A percentile compares a stretch with the other conserved stretches of the same genome.
These are phyloP conservation scores for Candida tibetensis DNA, from an alignment of 805 yeast species.

Conservation along the genomic window DNA sequence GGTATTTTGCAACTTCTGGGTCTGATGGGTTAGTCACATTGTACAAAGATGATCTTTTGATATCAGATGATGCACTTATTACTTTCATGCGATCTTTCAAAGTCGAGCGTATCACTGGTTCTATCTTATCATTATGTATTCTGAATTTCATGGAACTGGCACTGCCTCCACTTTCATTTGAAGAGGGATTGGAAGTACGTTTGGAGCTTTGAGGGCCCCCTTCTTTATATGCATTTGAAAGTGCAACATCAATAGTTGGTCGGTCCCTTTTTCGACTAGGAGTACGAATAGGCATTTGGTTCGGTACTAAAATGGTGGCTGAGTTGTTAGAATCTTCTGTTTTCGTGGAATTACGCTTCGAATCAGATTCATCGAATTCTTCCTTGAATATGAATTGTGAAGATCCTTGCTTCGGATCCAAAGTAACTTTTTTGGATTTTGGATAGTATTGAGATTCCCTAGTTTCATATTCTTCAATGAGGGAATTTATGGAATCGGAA, in stretches of 20 bases:
- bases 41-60: slow-evolving; percentile 16
- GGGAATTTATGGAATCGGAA: slow-evolving; percentile 30
- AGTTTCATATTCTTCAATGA: slow-evolving; percentile 27
- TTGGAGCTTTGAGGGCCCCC: slow-evolving; percentile 5
- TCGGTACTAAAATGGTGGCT: slow-evolving; percentile 3
- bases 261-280: slow-evolving; percentile 1
- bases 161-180: slow-evolving; percentile 9
- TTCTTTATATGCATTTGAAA: slow-evolving; percentile 3
- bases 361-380: slow-evolving; percentile 23
- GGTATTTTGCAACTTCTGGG: slow-evolving; percentile 16
- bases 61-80: slow-evolving; percentile 17
- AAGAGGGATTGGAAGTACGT: slow-evolving; percentile 7
- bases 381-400: slow-evolving; percentile 26
- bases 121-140: slow-evolving; percentile 11
- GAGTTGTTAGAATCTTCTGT: slow-evolving; percentile 4
- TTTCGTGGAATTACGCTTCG: slow-evolving; percentile 2
- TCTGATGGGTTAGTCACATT: slow-evolving; percentile 14
- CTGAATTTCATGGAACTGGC: slow-evolving; percentile 10
- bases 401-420: slow-evolving; percentile 7
- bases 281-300: no score
- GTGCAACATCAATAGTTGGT: slow-evolving; percentile 12
- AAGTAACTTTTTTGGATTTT: slow-evolving; percentile 3
- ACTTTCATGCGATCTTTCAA: slow-evolving; percentile 12
- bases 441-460: slow-evolving; percentile 8
- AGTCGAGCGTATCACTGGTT: slow-evolving; percentile 8